These are phyloP conservation scores for Rhizopogon rudus DNA, from an alignment of 768 basidiomycete species.

Conservation along the genomic window DNA sequence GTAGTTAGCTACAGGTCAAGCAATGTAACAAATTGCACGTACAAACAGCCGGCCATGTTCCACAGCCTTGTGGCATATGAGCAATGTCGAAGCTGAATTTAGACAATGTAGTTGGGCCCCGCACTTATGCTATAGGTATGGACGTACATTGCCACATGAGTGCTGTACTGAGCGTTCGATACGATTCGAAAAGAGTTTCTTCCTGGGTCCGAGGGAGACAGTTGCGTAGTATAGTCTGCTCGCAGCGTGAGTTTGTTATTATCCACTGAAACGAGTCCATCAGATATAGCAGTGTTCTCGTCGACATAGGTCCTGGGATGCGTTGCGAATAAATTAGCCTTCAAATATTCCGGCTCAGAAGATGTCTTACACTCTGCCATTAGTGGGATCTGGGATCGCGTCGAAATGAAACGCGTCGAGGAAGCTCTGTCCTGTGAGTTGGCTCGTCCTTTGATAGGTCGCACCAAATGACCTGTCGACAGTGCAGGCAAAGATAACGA, in stretches of 20 bases:
- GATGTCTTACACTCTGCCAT: conserved; percentile 27
- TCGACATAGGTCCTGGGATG: conserved; percentile 37
- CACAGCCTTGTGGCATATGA: conserved; percentile 35
- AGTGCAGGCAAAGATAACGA: neutral
- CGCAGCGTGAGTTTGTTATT: conserved; percentile 32
- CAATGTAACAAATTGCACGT: conserved; percentile 4
- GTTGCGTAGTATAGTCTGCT: conserved; percentile 27
- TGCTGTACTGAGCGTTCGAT: conserved; percentile 25
- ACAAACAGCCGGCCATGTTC: conserved; percentile 35
- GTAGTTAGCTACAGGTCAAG: neutral
- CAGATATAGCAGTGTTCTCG: conserved; percentile 40
- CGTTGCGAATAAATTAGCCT: neutral
- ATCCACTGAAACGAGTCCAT: conserved; percentile 55
- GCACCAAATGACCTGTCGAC: conserved; percentile 28
- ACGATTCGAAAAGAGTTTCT: conserved; percentile 32
- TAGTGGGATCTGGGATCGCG: conserved; percentile 27
- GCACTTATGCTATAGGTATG: neutral
- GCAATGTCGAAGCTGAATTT: conserved; percentile 27
- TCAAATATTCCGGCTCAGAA: neutral
- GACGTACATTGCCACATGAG: conserved; percentile 29
- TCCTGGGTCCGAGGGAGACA: conserved; percentile 26
- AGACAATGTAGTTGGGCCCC: neutral
- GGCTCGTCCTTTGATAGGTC: conserved; percentile 42
- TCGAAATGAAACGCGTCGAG: conserved; percentile 27
- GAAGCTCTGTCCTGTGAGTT: conserved; percentile 42